A percentile compares a stretch with the other conserved stretches of the same genome.
phyloP scores from a whole-genome alignment of 352 stramenopile genomes.

The Peronospora destructor region DNA sequence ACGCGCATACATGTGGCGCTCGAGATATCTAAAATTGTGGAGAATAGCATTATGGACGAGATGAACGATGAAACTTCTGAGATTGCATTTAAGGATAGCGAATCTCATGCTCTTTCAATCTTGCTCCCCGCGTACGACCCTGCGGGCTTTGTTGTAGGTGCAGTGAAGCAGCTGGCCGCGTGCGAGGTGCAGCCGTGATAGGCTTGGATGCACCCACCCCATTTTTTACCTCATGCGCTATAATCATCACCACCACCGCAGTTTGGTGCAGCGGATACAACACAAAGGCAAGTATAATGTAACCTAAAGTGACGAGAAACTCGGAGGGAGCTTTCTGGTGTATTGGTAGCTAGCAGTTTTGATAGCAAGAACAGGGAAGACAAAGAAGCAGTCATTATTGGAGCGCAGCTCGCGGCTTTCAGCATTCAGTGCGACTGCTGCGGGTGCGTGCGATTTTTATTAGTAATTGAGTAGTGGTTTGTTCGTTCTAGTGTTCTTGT shows the following conservation, averaged over 20 bases:
- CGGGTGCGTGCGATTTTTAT: conserved; percentile 30
- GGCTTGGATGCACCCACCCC: conserved; percentile 2
- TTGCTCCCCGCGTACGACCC: conserved; percentile 23
- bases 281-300: conserved; percentile 36
- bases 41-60: conserved; percentile 45
- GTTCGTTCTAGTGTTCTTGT: conserved; percentile 4
- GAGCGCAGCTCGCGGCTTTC: conserved; percentile 9
- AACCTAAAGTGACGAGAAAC: conserved; percentile 36
- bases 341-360: conserved; percentile 32
- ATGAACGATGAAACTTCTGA: conserved; percentile 26
- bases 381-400: conserved; percentile 28
- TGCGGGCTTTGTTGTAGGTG: conserved; percentile 45
- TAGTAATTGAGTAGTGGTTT: conserved; percentile 5
- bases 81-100: conserved; percentile 26
- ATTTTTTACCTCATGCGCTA: conserved; percentile 17
- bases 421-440: conserved; percentile 11
- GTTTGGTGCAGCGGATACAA: conserved; percentile 25
- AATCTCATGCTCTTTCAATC: conserved; percentile 21
- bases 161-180: conserved; percentile 33
- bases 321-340: conserved; percentile 21
- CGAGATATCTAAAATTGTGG: conserved; percentile 35
- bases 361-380: conserved; percentile 22
- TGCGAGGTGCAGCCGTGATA: conserved; percentile 39
- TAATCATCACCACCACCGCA: conserved; percentile 17
- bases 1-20: conserved; percentile 33